Evolutionary conservation across 768 basidiomycete species (phyloP), one percentile per base, ranked within the genome.

Genomic region (Lactifluus subvellereus): DNA sequence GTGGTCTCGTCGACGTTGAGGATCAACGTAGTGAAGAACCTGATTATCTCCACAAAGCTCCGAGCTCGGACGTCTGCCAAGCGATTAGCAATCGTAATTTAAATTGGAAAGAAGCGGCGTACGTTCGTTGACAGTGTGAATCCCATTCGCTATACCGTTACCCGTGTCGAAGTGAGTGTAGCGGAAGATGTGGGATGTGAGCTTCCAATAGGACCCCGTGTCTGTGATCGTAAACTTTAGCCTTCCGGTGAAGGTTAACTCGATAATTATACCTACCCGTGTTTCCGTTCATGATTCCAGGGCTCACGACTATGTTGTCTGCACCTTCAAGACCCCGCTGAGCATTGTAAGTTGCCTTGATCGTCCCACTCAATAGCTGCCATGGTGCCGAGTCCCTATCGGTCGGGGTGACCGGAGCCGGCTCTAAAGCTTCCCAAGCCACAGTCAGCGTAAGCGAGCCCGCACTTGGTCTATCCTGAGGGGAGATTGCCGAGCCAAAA

Each of bases 121-220:
- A 86, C 87, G 78, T 78, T 90, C 89, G 61, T 90, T 82, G 32
- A 89, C 81, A 2, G 88, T 88, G 71, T 90, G 89, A 18, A 85
- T 74, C 1, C 79, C 79, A 32, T 71, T 73, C 35, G 64, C 66
- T 27, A 27, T 1, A 27, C 27, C 27, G 2, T 40, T 50, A 2
- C 50, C 48, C 40, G 61, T 64, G 54, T 67, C 61, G 48, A 74
- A 71, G 37, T 67, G 67, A 22, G 51, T 58, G 52, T 65, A 68
- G 6, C 61, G 66, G 52, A 68, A n/a, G 52, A 67, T 67, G 20
- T 67, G 64, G 11, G 30, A 32, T 6, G 66, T 61, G 32, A 67
- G 64, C 4, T 62, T 53, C 67, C 67, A 66, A 30, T 66, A 67
- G 42, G 55, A 30, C 14, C 40, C 53, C n/a, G 67, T 66, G 16